phyloP scores from a whole-genome alignment of 495 filamentous ascomycete species.

The Xylaria nigripes region DNA sequence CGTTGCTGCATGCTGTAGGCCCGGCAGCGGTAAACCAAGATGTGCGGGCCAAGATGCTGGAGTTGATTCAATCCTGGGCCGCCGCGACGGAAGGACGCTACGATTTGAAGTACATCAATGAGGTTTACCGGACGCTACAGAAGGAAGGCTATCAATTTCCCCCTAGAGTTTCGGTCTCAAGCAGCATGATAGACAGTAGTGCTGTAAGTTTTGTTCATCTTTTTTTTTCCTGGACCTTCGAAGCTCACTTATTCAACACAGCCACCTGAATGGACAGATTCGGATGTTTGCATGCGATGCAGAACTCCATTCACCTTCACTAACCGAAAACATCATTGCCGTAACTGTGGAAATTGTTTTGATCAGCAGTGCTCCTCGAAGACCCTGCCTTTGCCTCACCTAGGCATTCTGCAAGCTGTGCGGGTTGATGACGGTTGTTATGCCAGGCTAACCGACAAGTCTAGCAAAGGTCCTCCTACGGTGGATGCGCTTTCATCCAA shows the following conservation, averaged over 20 bases:
- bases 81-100: slow-evolving; percentile 78
- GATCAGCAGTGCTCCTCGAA: slow-evolving; percentile 90
- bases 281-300: slow-evolving; percentile 97
- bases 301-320: slow-evolving; percentile 93
- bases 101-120: slow-evolving; percentile 75
- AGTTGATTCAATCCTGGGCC: slow-evolving; percentile 90
- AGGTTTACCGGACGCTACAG: slow-evolving; percentile 76
- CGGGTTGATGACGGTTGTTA: slow-evolving; percentile 97
- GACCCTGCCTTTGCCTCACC: slow-evolving; percentile 75
- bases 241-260: slow-evolving; percentile 31
- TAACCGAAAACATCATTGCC: slow-evolving; percentile 95
- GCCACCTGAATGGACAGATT: slow-evolving; percentile 97
- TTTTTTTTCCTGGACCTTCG: not conserved
- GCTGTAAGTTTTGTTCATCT: slow-evolving; percentile 55
- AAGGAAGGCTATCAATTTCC: slow-evolving; percentile 83
- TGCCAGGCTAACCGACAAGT: slow-evolving; percentile 75
- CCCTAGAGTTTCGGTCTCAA: slow-evolving; percentile 75
- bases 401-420: slow-evolving; percentile 85
- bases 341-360: slow-evolving; percentile 96
- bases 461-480: slow-evolving; percentile 27
- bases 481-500: slow-evolving; percentile 26
- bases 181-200: slow-evolving; percentile 93
- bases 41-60: slow-evolving; percentile 82
- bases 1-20: slow-evolving; percentile 72
- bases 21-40: slow-evolving; percentile 70